Base-by-base conservation (phyloP, 2,329 filamentous ascomycete genomes). In the Hypoxylon sp. region DNA sequence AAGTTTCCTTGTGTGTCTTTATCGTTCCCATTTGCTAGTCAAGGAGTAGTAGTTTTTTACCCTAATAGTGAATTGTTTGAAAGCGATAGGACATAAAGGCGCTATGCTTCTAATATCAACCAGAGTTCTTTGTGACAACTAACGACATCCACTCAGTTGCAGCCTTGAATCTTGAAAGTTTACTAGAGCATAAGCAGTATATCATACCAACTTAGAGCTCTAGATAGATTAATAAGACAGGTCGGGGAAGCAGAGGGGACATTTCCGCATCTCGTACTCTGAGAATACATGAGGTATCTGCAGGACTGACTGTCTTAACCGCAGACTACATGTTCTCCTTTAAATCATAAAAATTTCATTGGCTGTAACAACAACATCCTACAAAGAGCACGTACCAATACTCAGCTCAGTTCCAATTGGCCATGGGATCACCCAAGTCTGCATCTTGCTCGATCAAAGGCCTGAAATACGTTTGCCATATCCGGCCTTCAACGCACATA, bases 21-120 rank as follows among this genome's bases (percentile, higher is more conserved):
- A 26, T 45, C 20, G 12, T 51, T 58, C 16, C n/a, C 22, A 54
- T 46, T 49, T 45, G 42, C 32, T 42, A 45, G 14, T 50, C 33
- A 28, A 1, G 20, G 26, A 14, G n/a, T 3, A 28, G 6, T n/a
- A n/a, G n/a, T n/a, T n/a, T n/a, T n/a, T n/a, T n/a, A n/a, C n/a
- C 32, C 38, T 24, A 11, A 22, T 30, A 14, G 28, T 24, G 28
- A 18, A 52, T 40, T 22, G 12, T 12, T 28, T 18, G 11, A 24
- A 14, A 20, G 3, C 24, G 12, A 20, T 32, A 54, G 24, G 36
- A 54, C 30, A 12, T 8, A 44, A 18, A 32, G 7, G 24, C 24
- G 32, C 16, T 32, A 30, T 51, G 38, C 11, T 33, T 51, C 28
- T 5, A 38, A 36, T 22, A 32, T 50, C n/a, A 9, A 40, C 18